Evolutionary conservation across 2,329 filamentous ascomycete species (phyloP), one percentile per base, ranked within the genome.

Genomic region (Teratosphaeria destructans): DNA sequence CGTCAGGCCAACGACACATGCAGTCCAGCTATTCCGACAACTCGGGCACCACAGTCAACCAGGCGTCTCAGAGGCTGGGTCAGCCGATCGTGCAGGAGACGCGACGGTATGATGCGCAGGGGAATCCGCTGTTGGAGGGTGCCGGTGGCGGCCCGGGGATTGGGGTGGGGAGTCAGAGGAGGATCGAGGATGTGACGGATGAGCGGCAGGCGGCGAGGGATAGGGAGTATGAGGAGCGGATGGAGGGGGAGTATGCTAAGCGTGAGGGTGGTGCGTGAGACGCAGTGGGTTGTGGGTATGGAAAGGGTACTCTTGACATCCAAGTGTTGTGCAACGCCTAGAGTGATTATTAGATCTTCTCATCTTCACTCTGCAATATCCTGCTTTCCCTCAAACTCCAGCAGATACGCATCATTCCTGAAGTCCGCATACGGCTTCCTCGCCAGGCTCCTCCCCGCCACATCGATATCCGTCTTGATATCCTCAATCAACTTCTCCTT

Each of bases 381-480:
- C 35, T 60, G 64, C 62, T 67, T 72, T 23, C 64, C 67, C 29
- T 66, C 61, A 59, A 74, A 74, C 14, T 68, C 65, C 55, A 66
- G 8, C 65, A 79, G 66, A 70, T 75, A 78, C 61, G 55, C 65
- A 66, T 79, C 77, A 58, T 71, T 73, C 71, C 75, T 83, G 81
- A 77, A 82, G 54, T 65, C 66, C 61, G 65, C 66, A 74, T 85
- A 99, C 27, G 74, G 80, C 35, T 81, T 75, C 63, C 94, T 78
- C 57, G 76, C 81, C 69, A 99, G 76, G 76, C 90, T 94, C 68
- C 79, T 77, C 66, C 81, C 80, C 52, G 91, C 88, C 59, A 97
- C 92, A 67, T 89, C 83, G 69, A 94, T 95, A 78, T 97, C 94
- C 66, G 87, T 82, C 70, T 83, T 83, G 71, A 99, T 99, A 76